Conservation (phyloP, 306 rosid species). For the Quercus cerris region DNA sequence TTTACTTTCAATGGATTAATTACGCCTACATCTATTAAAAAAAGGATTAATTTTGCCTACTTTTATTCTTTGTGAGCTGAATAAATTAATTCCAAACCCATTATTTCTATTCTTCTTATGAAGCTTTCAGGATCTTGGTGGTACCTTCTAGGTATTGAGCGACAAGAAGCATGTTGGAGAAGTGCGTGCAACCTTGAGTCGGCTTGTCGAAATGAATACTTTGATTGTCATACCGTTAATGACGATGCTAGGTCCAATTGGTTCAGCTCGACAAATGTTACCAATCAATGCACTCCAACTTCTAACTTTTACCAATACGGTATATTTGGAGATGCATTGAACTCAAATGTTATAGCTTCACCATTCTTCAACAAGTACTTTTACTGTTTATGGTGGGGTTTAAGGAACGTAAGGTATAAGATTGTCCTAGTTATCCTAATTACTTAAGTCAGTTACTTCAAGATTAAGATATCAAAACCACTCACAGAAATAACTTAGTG, state of each 20-base stretch:
- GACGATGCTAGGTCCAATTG: constrained; percentile 46
- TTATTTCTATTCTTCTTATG: no score
- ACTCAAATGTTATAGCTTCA: constrained; percentile 54
- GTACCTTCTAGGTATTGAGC: constrained; percentile 82
- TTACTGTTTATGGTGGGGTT: constrained; percentile 70
- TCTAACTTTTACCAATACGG: constrained; percentile 51
- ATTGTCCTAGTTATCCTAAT: no score
- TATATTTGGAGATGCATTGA: constrained; percentile 77
- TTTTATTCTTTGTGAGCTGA: not conserved
- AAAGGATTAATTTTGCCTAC: no score
- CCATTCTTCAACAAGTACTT: constrained; percentile 76
- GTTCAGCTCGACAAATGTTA: constrained; percentile 57
- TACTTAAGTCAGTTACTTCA: no score
- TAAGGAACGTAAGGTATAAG: constrained; percentile 67
- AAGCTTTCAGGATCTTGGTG: constrained; percentile 95
- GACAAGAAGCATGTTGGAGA: constrained; percentile 96
- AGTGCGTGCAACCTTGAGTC: constrained; percentile 46
- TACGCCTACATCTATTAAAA: no score
- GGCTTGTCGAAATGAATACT: constrained; percentile 47
- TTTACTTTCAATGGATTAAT: no score
- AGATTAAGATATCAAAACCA: no score
- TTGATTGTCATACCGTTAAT: constrained; percentile 50
- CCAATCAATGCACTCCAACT: constrained; percentile 53
- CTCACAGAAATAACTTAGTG: no score
- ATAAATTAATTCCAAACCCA: no score